phyloP scores from a whole-genome alignment of 257 asterid species.

The Oldenlandia corymbosa region DNA sequence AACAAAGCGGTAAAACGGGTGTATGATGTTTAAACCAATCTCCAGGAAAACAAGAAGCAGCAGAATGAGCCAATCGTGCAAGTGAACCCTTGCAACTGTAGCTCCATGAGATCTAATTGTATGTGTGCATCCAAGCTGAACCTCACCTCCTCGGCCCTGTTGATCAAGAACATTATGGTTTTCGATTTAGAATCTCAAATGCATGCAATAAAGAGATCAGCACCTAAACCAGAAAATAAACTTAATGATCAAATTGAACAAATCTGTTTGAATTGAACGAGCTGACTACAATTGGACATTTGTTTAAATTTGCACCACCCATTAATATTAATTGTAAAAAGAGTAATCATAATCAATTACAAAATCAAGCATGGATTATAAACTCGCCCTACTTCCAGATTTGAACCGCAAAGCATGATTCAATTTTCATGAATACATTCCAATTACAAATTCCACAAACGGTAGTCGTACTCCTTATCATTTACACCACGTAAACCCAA shows the following conservation, averaged over 20 bases:
- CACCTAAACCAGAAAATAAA: too few species aligned
- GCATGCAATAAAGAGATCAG: not conserved
- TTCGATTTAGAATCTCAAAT: not conserved
- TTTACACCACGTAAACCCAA: not conserved
- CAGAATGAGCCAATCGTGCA: constrained; percentile 74
- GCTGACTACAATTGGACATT: too few species aligned
- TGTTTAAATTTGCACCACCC: too few species aligned
- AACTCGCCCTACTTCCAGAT: not conserved
- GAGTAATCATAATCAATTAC: not conserved
- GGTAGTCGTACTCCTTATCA: not conserved
- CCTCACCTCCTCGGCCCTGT: constrained; percentile 34
- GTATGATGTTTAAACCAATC: constrained; percentile 36
- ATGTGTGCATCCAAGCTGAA: constrained; percentile 43
- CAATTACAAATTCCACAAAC: not conserved
- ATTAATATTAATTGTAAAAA: not conserved
- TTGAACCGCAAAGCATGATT: not conserved
- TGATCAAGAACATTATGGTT: constrained; percentile 4
- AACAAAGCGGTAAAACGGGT: constrained; percentile 70
- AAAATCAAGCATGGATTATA: not conserved
- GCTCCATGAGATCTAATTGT: constrained; percentile 71
- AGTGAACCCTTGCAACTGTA: constrained; percentile 50
- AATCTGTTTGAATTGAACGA: too few species aligned
- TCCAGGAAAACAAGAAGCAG: constrained; percentile 52
- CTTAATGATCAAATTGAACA: too few species aligned
- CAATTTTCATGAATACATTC: not conserved